Evolutionary conservation across 306 rosid species (phyloP).

Genomic region (Gastrolobium villosum): DNA sequence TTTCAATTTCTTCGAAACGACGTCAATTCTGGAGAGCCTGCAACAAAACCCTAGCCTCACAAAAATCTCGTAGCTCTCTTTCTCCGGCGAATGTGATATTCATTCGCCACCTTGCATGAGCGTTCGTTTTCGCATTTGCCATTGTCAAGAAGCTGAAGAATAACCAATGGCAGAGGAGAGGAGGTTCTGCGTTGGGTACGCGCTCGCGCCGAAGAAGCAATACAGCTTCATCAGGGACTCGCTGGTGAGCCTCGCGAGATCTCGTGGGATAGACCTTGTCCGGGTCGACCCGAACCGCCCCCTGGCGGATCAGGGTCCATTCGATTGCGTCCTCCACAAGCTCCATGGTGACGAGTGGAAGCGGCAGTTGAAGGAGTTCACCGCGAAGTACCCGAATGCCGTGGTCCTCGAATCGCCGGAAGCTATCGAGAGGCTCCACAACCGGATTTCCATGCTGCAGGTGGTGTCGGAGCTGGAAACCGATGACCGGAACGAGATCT

Average conservation of each 20-base stretch:
- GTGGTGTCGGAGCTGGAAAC: slow-evolving; percentile 81
- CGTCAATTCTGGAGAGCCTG: not conserved
- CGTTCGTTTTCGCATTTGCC: slow-evolving; percentile 46
- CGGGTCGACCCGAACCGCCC: slow-evolving; percentile 57
- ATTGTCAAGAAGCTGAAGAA: slow-evolving; percentile 45
- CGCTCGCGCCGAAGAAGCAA: slow-evolving; percentile 84
- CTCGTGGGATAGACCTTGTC: slow-evolving; percentile 77
- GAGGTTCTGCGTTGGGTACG: slow-evolving; percentile 75
- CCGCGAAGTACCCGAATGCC: slow-evolving; percentile 64
- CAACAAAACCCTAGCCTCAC: not conserved
- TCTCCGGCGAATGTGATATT: slow-evolving; percentile 39
- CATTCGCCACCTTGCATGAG: slow-evolving; percentile 35
- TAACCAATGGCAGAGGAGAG: slow-evolving; percentile 70
- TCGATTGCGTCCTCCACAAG: slow-evolving; percentile 88
- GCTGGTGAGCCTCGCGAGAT: slow-evolving; percentile 62
- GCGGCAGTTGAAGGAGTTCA: slow-evolving; percentile 61
- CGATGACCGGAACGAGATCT: slow-evolving; percentile 62
- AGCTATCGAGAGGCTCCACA: slow-evolving; percentile 84
- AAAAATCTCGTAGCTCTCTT: not conserved
- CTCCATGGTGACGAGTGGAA: slow-evolving; percentile 82
- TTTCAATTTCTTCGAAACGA: slow-evolving; percentile 11
- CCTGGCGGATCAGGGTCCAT: slow-evolving; percentile 81
- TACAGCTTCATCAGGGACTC: slow-evolving; percentile 84
- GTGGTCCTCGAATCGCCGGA: slow-evolving; percentile 79
- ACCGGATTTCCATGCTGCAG: slow-evolving; percentile 94